Conservation (phyloP, 345 rosid genomes). For the Lenwebbia sp. region DNA sequence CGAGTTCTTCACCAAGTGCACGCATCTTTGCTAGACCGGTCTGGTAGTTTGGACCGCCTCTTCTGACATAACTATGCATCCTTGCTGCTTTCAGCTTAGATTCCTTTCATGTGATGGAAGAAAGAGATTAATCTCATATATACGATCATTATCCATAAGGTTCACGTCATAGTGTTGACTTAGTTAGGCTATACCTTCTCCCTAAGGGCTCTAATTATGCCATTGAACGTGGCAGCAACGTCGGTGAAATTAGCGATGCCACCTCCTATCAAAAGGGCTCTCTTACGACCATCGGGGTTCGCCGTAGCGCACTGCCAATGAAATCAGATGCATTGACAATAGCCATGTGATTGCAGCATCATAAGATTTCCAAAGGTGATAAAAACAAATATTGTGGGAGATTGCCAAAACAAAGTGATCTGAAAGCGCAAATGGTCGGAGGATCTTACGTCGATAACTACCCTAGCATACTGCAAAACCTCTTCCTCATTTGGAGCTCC, state of each 20-base stretch:
- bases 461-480: constrained; percentile 96
- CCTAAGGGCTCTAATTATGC: constrained; percentile 78
- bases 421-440: neutral
- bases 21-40: constrained; percentile 87
- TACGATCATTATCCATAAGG: neutral
- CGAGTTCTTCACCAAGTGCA: constrained; percentile 69
- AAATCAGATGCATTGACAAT: neutral
- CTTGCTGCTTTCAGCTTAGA: constrained; percentile 81
- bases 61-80: constrained; percentile 88
- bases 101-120: constrained; percentile 31
- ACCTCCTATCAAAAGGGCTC: constrained; percentile 94
- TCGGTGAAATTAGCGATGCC: constrained; percentile 98
- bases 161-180: neutral
- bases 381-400: neutral
- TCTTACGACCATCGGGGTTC: constrained; percentile 82
- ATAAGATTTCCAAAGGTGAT: neutral
- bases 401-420: neutral
- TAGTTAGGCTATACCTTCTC: constrained; percentile 54
- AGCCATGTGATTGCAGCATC: neutral
- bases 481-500: constrained; percentile 99
- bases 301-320: constrained; percentile 71
- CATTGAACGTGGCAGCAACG: constrained; percentile 92
- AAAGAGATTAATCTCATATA: neutral
- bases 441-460: constrained; percentile 75
- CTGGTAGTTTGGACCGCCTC: constrained; percentile 97